Percentiles rank a stretch among this genome's conserved stretches.
Evolutionary conservation across 768 basidiomycete species (phyloP).

Genomic region (Candolleomyces aberdarensis): DNA sequence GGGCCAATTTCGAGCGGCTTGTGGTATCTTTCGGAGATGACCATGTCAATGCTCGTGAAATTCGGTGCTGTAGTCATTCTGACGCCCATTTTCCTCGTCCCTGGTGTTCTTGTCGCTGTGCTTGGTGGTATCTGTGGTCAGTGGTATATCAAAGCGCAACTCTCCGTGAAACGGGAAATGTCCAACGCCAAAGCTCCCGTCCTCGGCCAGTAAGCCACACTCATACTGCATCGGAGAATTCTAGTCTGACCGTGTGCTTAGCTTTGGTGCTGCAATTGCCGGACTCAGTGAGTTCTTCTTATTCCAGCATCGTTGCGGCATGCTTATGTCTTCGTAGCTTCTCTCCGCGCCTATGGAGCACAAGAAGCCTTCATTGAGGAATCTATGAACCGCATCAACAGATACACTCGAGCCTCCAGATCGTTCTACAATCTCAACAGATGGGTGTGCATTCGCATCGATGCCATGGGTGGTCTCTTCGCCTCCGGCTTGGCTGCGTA

Average conservation of each 20-base stretch:
- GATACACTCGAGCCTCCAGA: conserved; percentile 40
- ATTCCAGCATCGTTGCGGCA: not conserved
- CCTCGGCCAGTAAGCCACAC: conserved; percentile 40
- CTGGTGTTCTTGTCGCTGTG: conserved; percentile 19
- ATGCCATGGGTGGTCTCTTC: conserved; percentile 54
- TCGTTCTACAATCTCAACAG: conserved; percentile 49
- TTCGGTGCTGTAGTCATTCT: conserved; percentile 40
- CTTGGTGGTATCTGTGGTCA: conserved; percentile 24
- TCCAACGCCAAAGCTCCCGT: conserved; percentile 41
- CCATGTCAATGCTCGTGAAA: conserved; percentile 35
- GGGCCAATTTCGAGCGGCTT: conserved; percentile 28
- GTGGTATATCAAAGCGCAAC: conserved; percentile 41
- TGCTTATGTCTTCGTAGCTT: conserved; percentile 24
- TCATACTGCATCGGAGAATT: not conserved
- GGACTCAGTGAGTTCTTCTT: conserved; percentile 40
- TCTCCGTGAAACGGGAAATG: conserved; percentile 45
- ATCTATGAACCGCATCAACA: conserved; percentile 49
- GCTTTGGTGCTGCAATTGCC: conserved; percentile 54
- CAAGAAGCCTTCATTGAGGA: conserved; percentile 43
- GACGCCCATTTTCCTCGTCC: conserved; percentile 37
- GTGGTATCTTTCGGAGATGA: conserved; percentile 25
- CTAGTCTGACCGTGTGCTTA: conserved; percentile 7
- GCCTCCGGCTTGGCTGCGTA: conserved; percentile 49
- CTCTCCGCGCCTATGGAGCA: conserved; percentile 62
- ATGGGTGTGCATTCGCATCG: conserved; percentile 47